Conservation (phyloP, 2,329 filamentous ascomycete species). For the Cercospora janseana region DNA sequence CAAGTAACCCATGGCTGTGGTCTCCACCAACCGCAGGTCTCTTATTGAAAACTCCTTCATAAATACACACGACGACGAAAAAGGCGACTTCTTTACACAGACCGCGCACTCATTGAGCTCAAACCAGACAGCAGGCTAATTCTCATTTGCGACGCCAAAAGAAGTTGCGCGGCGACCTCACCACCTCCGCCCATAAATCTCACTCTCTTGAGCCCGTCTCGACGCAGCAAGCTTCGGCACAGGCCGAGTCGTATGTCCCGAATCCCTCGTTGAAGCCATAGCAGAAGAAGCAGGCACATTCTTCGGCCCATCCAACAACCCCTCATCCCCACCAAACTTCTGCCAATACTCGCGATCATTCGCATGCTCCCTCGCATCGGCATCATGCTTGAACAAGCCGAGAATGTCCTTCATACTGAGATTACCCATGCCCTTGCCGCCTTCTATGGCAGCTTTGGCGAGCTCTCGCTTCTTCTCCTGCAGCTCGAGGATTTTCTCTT, state of each 20-base stretch:
- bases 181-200: conserved; percentile 40
- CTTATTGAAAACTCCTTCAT: no score
- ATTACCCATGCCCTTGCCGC: conserved; percentile 74
- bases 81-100: no score
- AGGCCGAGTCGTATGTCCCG: conserved; percentile 12
- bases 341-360: conserved; percentile 44
- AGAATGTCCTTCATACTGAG: conserved; percentile 91
- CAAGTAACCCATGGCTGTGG: no score
- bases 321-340: conserved; percentile 36
- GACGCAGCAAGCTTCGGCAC: conserved; percentile 24
- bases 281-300: conserved; percentile 4
- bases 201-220: conserved; percentile 34
- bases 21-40: no score
- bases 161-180: no score
- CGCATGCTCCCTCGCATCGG: conserved; percentile 46
- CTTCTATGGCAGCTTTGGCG: conserved; percentile 88
- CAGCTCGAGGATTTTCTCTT: conserved; percentile 89
- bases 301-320: conserved; percentile 36
- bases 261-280: conserved; percentile 13
- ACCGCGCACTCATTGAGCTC: no score
- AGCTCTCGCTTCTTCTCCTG: conserved; percentile 92
- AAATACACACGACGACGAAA: no score
- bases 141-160: no score
- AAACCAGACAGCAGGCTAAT: no score
- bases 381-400: conserved; percentile 76